phyloP scores from a whole-genome alignment of 1,284 basidiomycete genomes.

The Puccinia novopanici region DNA sequence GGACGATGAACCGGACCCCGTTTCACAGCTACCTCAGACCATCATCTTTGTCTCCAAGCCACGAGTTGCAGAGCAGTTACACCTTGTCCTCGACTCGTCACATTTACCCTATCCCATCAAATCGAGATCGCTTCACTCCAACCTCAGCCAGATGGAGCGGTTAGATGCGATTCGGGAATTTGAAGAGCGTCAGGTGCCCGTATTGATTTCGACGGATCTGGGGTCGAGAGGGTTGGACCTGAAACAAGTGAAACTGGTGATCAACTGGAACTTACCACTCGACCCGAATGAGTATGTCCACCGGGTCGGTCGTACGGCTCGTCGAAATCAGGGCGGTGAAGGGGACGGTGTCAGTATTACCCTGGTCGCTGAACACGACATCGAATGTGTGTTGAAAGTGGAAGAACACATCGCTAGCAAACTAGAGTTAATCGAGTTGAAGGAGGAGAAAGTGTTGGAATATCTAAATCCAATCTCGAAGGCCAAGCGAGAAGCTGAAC shows the following conservation, averaged over 20 bases:
- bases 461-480: slow-evolving; percentile 83
- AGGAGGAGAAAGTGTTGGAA: slow-evolving; percentile 81
- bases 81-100: slow-evolving; percentile 78
- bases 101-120: slow-evolving; percentile 70
- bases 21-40: slow-evolving; percentile 71
- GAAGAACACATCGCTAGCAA: slow-evolving; percentile 82
- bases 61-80: slow-evolving; percentile 74
- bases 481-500: slow-evolving; percentile 87
- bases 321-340: slow-evolving; percentile 68
- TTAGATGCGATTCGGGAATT: slow-evolving; percentile 82
- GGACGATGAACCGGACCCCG: slow-evolving; percentile 61
- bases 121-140: slow-evolving; percentile 86
- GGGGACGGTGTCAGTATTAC: slow-evolving; percentile 83
- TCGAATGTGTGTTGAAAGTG: slow-evolving; percentile 77
- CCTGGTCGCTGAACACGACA: slow-evolving; percentile 91
- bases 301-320: slow-evolving; percentile 77
- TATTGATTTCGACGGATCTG: slow-evolving; percentile 59
- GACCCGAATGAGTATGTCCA: slow-evolving; percentile 67
- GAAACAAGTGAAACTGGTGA: slow-evolving; percentile 78
- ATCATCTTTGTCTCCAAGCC: slow-evolving; percentile 92
- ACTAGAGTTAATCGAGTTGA: slow-evolving; percentile 71
- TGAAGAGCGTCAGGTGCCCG: slow-evolving; percentile 65
- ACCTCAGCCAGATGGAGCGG: slow-evolving; percentile 85
- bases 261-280: slow-evolving; percentile 92
- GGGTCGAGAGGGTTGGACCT: slow-evolving; percentile 59